Conservation (phyloP, 2,329 filamentous ascomycete genomes). For the Tolypocladium inflatum region DNA sequence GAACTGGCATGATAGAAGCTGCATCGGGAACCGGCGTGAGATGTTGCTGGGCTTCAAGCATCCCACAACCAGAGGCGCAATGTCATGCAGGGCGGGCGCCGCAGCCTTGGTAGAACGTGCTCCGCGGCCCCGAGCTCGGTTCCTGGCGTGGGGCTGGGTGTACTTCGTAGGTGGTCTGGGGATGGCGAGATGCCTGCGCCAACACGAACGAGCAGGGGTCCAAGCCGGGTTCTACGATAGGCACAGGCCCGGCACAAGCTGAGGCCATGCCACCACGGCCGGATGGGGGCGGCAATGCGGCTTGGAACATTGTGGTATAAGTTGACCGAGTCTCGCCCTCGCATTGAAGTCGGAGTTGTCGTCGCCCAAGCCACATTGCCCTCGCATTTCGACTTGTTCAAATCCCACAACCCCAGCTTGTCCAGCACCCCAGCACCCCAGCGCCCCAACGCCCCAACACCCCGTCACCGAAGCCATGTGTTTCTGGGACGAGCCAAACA, state of each 20-base stretch:
- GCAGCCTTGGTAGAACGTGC: background rate
- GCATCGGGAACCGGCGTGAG: background rate
- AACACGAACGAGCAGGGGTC: background rate
- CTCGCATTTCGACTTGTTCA: background rate
- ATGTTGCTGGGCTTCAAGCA: background rate
- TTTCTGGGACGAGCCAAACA: constrained; percentile 33
- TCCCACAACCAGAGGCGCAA: background rate
- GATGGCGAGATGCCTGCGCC: background rate
- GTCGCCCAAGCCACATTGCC: background rate
- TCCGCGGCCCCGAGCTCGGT: background rate
- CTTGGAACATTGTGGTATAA: background rate
- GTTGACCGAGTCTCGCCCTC: background rate
- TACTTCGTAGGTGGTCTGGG: too few relatives aligned
- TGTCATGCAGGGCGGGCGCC: background rate
- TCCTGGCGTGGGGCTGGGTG: background rate
- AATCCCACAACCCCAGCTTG: background rate
- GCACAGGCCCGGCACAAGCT: background rate
- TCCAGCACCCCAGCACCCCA: too few relatives aligned
- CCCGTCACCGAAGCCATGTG: constrained; percentile 30
- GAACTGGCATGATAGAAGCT: constrained; percentile 7
- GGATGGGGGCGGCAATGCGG: background rate
- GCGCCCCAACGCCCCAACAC: too few relatives aligned
- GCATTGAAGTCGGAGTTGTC: background rate
- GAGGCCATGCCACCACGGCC: background rate
- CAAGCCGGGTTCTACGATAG: background rate